phyloP scores from a whole-genome alignment of 768 basidiomycete genomes.

The Russula sp. region DNA sequence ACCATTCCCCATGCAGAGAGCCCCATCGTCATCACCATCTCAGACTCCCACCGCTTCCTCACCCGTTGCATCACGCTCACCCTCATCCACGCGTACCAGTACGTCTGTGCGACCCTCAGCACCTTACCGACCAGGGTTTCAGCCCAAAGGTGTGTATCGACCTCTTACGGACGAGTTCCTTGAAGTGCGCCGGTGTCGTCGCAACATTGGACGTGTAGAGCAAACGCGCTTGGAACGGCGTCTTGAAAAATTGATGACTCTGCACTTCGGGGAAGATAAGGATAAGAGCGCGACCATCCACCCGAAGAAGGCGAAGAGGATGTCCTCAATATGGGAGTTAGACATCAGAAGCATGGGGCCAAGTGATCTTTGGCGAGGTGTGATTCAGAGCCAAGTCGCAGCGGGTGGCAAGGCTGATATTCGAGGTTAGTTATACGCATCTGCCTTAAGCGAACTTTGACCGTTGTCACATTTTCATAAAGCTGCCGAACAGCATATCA shows the following conservation, averaged over 20 bases:
- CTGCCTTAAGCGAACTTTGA: background rate
- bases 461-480: background rate
- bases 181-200: slow-evolving; percentile 33
- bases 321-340: slow-evolving; percentile 70
- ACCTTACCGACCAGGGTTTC: slow-evolving; percentile 87
- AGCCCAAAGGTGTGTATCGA: slow-evolving; percentile 79
- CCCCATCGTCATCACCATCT: slow-evolving; percentile 22
- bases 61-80: slow-evolving; percentile 21
- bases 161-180: slow-evolving; percentile 80
- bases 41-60: slow-evolving; percentile 20
- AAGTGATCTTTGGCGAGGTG: slow-evolving; percentile 62
- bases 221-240: slow-evolving; percentile 78
- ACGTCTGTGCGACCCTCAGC: slow-evolving; percentile 30
- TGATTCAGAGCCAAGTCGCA: slow-evolving; percentile 38
- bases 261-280: slow-evolving; percentile 50
- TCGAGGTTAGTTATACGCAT: slow-evolving; percentile 43
- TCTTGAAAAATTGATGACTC: slow-evolving; percentile 75
- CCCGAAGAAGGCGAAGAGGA: slow-evolving; percentile 31
- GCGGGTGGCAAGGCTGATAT: slow-evolving; percentile 52
- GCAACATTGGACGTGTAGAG: slow-evolving; percentile 57
- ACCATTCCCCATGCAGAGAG: background rate
- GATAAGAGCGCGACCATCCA: slow-evolving; percentile 18
- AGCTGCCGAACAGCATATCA: slow-evolving; percentile 87
- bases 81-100: slow-evolving; percentile 15
- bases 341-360: slow-evolving; percentile 57